Evolutionary conservation across 352 stramenopile genomes (phyloP).

Genomic region (Globisporangium takayamanum): DNA sequence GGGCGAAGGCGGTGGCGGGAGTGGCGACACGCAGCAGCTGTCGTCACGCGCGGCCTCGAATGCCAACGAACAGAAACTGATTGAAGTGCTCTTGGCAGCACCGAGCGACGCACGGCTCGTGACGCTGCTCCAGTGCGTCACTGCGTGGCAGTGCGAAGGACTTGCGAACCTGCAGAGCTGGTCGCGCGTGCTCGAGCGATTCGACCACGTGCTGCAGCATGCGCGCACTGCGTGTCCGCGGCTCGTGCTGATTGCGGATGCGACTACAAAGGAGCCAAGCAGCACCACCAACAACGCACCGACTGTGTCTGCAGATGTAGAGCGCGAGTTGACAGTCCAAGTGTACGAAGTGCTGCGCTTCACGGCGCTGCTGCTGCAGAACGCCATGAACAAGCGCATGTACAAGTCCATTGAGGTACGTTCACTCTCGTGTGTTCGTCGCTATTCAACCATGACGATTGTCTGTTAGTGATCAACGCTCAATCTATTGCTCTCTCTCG

Average conservation of each 20-base stretch:
- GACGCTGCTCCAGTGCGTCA: constrained; percentile 58
- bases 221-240: constrained; percentile 34
- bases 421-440: background rate
- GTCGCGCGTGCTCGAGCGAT: constrained; percentile 42
- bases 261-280: constrained; percentile 10
- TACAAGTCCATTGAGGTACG: constrained; percentile 56
- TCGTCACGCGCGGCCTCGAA: background rate
- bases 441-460: background rate
- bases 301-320: constrained; percentile 11
- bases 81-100: constrained; percentile 53
- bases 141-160: constrained; percentile 73
- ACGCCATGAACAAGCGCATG: constrained; percentile 70
- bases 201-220: constrained; percentile 39
- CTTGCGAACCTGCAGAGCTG: constrained; percentile 77
- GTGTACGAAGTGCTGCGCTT: constrained; percentile 74
- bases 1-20: no score
- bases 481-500: background rate
- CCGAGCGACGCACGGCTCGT: constrained; percentile 32
- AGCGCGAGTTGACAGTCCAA: constrained; percentile 40
- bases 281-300: constrained; percentile 10
- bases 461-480: background rate
- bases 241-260: constrained; percentile 32
- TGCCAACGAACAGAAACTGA: constrained; percentile 47
- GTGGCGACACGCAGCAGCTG: no score
- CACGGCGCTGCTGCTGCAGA: constrained; percentile 68